Evolutionary conservation across 2,329 filamentous ascomycete species (phyloP).

Genomic region (Septoria petroselini): DNA sequence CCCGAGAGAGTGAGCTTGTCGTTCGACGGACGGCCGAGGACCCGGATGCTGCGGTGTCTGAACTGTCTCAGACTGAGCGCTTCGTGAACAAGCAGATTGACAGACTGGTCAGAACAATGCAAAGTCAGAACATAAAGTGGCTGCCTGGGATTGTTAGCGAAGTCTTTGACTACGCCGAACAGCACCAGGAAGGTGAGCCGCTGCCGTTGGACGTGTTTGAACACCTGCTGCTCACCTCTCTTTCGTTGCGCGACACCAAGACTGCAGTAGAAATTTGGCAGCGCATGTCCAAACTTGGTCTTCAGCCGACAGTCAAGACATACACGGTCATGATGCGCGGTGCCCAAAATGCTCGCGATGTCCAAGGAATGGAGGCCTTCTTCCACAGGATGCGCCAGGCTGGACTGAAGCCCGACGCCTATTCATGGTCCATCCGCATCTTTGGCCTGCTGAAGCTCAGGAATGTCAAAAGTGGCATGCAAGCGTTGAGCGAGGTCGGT

Average conservation of each 20-base stretch:
- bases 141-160: slow-evolving; percentile 12
- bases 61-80: slow-evolving; percentile 2
- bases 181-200: slow-evolving; percentile 2
- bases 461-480: slow-evolving; percentile 56
- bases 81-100: slow-evolving; percentile 14
- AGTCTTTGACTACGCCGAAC: slow-evolving; percentile 9
- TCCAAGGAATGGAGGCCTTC: slow-evolving; percentile 59
- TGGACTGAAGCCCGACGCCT: slow-evolving; percentile 59
- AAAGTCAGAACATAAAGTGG: not conserved
- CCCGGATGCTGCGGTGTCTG: not conserved
- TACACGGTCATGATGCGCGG: slow-evolving; percentile 74
- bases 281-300: slow-evolving; percentile 52
- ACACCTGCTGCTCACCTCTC: slow-evolving; percentile 48
- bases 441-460: slow-evolving; percentile 57
- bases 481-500: slow-evolving; percentile 65
- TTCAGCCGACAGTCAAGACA: slow-evolving; percentile 60
- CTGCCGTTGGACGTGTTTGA: slow-evolving; percentile 36
- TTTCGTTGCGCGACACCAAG: slow-evolving; percentile 43
- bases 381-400: slow-evolving; percentile 63
- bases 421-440: slow-evolving; percentile 69
- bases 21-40: not conserved
- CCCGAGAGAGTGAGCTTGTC: no score
- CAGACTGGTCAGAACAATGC: slow-evolving; percentile 15
- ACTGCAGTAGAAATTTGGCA: slow-evolving; percentile 57
- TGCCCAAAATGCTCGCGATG: slow-evolving; percentile 60